phyloP scores from a whole-genome alignment of 352 stramenopile species.

The Globisporangium splendens region DNA sequence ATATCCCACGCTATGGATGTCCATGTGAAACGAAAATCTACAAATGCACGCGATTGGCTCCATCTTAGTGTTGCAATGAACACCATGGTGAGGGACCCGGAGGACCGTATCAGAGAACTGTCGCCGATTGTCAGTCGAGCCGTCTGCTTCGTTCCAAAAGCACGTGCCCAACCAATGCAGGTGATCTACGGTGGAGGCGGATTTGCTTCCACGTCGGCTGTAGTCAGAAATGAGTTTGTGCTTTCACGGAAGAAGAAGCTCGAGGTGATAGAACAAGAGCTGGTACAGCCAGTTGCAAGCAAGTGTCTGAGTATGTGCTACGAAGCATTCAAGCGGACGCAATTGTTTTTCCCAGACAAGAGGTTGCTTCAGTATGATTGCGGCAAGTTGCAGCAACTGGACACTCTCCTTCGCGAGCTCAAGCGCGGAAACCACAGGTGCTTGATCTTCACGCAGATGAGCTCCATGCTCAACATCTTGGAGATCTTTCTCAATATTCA shows the following conservation, averaged over 20 bases:
- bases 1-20: slow-evolving; percentile 76
- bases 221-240: slow-evolving; percentile 17
- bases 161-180: slow-evolving; percentile 33
- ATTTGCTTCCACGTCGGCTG: slow-evolving; percentile 20
- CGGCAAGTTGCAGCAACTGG: slow-evolving; percentile 88
- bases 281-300: slow-evolving; percentile 27
- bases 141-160: slow-evolving; percentile 74
- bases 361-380: slow-evolving; percentile 97
- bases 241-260: slow-evolving; percentile 31
- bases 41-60: slow-evolving; percentile 13
- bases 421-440: slow-evolving; percentile 92
- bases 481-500: slow-evolving; percentile 98
- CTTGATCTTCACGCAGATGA: slow-evolving; percentile 98
- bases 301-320: slow-evolving; percentile 45
- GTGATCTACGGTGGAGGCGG: slow-evolving; percentile 38
- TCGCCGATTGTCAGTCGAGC: slow-evolving; percentile 51
- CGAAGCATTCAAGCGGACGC: slow-evolving; percentile 68
- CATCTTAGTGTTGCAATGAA: slow-evolving; percentile 36
- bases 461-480: slow-evolving; percentile 98
- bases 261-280: slow-evolving; percentile 17
- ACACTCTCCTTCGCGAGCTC: slow-evolving; percentile 93
- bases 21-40: slow-evolving; percentile 26
- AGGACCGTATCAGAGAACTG: slow-evolving; percentile 40
- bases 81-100: slow-evolving; percentile 41
- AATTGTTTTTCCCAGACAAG: slow-evolving; percentile 97